These are phyloP conservation scores for Ophiobolus disseminans DNA, from an alignment of 2,329 filamentous ascomycete species.

Conservation along the genomic window DNA sequence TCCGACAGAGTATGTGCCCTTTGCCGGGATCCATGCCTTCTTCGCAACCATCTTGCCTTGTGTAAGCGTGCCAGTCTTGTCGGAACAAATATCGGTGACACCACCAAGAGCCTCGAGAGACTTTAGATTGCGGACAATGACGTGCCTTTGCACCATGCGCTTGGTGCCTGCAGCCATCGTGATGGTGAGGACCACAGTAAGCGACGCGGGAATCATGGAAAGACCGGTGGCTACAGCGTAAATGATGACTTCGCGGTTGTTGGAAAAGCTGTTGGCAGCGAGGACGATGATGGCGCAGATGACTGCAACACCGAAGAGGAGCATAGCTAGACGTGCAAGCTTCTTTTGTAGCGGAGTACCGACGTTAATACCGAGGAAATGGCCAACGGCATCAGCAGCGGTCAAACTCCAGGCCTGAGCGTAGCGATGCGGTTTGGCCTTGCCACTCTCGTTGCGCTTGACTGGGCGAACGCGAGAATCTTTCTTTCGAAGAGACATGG, in stretches of 20 bases:
- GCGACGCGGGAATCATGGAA: conserved; percentile 46
- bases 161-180: conserved; percentile 49
- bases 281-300: conserved; percentile 47
- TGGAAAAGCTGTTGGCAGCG: conserved; percentile 45
- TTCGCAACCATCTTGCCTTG: conserved; percentile 47
- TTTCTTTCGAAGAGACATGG: conserved; percentile 67
- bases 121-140: conserved; percentile 47
- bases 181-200: conserved; percentile 47
- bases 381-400: conserved; percentile 45
- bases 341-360: conserved; percentile 49
- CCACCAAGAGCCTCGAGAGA: conserved; percentile 47
- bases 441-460: conserved; percentile 48
- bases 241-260: conserved; percentile 48
- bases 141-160: conserved; percentile 44
- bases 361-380: conserved; percentile 50
- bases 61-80: conserved; percentile 44
- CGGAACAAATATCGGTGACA: conserved; percentile 46
- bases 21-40: conserved; percentile 44
- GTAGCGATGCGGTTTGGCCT: conserved; percentile 41
- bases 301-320: conserved; percentile 42
- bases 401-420: conserved; percentile 61
- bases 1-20: conserved; percentile 43
- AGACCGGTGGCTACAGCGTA: conserved; percentile 48
- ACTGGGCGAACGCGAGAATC: conserved; percentile 44
- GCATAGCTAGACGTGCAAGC: conserved; percentile 42